These are phyloP conservation scores for Amanita fuliginea DNA, from an alignment of 768 basidiomycete genomes.

Conservation along the genomic window DNA sequence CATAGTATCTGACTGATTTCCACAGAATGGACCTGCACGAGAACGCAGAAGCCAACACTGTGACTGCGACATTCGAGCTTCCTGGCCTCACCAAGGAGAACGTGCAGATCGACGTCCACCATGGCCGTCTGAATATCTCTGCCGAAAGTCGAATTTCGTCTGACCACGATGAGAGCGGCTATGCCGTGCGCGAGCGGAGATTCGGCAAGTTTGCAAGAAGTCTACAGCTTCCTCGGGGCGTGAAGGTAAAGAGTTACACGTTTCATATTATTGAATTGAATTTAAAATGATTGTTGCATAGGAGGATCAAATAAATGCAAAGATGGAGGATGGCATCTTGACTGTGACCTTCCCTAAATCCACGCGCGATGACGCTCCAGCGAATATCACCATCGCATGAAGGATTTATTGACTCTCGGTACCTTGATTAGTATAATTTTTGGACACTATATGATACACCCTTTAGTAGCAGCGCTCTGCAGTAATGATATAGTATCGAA, in stretches of 20 bases:
- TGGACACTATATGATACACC: neutral
- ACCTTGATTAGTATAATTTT: neutral
- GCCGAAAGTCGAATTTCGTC: constrained; percentile 25
- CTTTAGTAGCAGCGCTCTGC: too few relatives aligned
- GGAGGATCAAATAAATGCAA: constrained; percentile 27
- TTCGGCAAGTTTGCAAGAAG: constrained; percentile 37
- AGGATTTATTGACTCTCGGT: neutral
- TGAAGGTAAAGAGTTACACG: constrained; percentile 29
- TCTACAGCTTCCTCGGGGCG: constrained; percentile 40
- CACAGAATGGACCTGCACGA: constrained; percentile 53
- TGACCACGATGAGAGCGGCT: constrained; percentile 27
- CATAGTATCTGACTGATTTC: neutral
- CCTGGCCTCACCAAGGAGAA: constrained; percentile 46
- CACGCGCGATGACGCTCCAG: constrained; percentile 21
- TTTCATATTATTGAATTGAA: neutral
- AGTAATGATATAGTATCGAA: too few relatives aligned
- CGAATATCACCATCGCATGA: constrained; percentile 19
- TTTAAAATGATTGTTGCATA: neutral
- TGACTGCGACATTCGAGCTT: constrained; percentile 52
- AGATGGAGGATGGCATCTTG: constrained; percentile 41
- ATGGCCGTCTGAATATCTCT: constrained; percentile 30
- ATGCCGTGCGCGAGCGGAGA: constrained; percentile 39
- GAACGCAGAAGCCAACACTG: constrained; percentile 31
- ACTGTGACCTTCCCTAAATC: constrained; percentile 42
- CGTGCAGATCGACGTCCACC: constrained; percentile 41